Evolutionary conservation across 805 yeast species (phyloP), one percentile per base, ranked within the genome.

Genomic region (Starmerella geochares): DNA sequence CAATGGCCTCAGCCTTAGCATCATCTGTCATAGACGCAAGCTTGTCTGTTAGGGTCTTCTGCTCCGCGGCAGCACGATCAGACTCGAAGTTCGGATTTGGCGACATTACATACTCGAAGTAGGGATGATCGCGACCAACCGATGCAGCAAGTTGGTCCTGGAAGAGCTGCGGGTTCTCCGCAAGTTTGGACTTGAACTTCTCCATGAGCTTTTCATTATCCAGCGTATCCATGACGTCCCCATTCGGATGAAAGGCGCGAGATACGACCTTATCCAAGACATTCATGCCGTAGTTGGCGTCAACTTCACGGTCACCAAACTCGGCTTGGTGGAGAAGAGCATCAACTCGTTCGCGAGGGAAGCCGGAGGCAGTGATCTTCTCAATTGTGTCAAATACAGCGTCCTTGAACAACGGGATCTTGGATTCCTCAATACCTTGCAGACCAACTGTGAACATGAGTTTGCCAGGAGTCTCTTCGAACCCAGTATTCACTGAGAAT

Each of bases 251-350:
- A 46, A 83, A 80, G 85, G 96, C 87, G 9, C 86, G 79, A 8
- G 95, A 85, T n/a, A 85, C 75, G 8, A 92, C 55, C 1, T 86
- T 74, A 62, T 78, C 78, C 29, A 90, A 70, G 42, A 90, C 63
- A 32, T 79, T 79, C 70, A 92, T 69, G 10, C 98, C 98, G 69
- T 86, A 92, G 53, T 85, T 84, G 0, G 97, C 81, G 58, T 82
- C 87, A 55, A 87, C 94, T 57, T 86, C 88, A 58, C 86, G 86
- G 63, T 86, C 81, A 31, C 79, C 67, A 27, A 92, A 67, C 64
- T 92, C 98, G 31, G 87, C 67, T 63, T 88, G 97, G 65, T 87
- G 94, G 33, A 92, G 71, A 45, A 90, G 77, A 0, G 95, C 97
- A 49, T 83, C 81, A n/a, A 92, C 75, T 59, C 86, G 78, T 14